These are phyloP conservation scores for Nitzschia sp. DNA, from an alignment of 108 stramenopile species.

Conservation along the genomic window DNA sequence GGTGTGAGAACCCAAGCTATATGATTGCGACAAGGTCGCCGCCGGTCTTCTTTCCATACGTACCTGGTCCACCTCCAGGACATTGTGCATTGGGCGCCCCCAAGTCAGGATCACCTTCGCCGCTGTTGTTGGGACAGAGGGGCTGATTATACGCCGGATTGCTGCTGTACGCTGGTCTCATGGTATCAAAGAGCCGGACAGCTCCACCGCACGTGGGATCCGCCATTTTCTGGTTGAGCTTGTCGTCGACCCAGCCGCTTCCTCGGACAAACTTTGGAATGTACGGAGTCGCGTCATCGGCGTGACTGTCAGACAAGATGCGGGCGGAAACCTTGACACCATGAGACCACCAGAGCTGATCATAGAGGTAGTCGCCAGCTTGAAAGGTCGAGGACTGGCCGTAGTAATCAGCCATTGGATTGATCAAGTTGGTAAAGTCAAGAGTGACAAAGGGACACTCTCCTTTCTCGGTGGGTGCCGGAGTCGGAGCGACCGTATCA, in stretches of 20 bases:
- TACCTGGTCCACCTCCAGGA: constrained; percentile 12
- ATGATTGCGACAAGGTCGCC: background rate
- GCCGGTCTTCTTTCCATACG: background rate
- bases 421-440: too few relatives aligned
- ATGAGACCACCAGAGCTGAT: too few relatives aligned
- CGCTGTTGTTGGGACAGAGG: background rate
- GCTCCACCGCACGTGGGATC: constrained; percentile 6
- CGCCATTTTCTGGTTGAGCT: background rate
- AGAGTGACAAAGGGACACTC: background rate
- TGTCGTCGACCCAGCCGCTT: background rate
- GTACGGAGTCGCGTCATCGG: too few relatives aligned
- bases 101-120: constrained; percentile 23
- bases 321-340: too few relatives aligned
- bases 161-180: background rate
- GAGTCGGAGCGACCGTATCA: background rate
- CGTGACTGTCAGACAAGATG: too few relatives aligned
- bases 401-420: too few relatives aligned
- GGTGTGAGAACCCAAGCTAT: background rate
- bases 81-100: constrained; percentile 26
- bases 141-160: background rate
- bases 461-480: background rate
- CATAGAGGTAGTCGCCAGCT: too few relatives aligned
- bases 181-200: constrained; percentile 5
- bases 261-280: too few relatives aligned
- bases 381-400: too few relatives aligned